These are phyloP conservation scores for Fermentozyma sake DNA, from an alignment of 1,139 yeast species.

Conservation along the genomic window DNA sequence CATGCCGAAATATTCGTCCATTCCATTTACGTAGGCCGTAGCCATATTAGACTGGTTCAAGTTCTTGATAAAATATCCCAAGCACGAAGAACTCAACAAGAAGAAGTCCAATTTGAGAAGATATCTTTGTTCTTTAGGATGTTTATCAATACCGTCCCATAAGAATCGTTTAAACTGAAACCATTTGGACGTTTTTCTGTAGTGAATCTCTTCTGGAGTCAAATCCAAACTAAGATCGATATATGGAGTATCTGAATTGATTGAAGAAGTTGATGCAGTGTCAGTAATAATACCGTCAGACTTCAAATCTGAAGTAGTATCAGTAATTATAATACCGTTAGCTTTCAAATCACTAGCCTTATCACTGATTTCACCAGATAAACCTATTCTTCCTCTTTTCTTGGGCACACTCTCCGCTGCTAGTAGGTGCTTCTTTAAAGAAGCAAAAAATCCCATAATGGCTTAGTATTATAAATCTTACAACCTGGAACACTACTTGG, in stretches of 20 bases:
- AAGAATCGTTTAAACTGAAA: constrained; percentile 29
- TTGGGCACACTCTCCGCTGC: no score
- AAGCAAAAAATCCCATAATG: constrained; percentile 5
- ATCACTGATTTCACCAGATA: no score
- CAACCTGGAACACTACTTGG: no score
- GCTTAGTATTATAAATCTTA: neutral
- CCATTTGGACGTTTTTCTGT: constrained; percentile 19
- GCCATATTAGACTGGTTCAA: constrained; percentile 44
- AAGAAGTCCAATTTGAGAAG: constrained; percentile 18
- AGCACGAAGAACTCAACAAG: constrained; percentile 17
- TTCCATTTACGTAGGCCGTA: constrained; percentile 59
- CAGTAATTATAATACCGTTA: no score
- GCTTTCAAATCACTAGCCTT: no score
- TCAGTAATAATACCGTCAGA: no score
- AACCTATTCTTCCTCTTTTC: no score
- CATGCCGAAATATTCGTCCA: constrained; percentile 52
- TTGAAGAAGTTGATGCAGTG: no score
- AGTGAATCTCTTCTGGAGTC: constrained; percentile 25
- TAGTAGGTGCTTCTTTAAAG: constrained; percentile 5
- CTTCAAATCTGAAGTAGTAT: no score
- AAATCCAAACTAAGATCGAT: constrained; percentile 13
- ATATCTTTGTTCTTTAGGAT: constrained; percentile 22
- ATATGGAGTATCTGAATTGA: constrained; percentile 4
- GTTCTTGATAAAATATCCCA: constrained; percentile 24
- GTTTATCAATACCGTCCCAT: constrained; percentile 50